Percentiles rank a stretch among this genome's conserved stretches.
These are phyloP conservation scores for Paulownia fortunei DNA, from an alignment of 257 asterid species.

Conservation along the genomic window DNA sequence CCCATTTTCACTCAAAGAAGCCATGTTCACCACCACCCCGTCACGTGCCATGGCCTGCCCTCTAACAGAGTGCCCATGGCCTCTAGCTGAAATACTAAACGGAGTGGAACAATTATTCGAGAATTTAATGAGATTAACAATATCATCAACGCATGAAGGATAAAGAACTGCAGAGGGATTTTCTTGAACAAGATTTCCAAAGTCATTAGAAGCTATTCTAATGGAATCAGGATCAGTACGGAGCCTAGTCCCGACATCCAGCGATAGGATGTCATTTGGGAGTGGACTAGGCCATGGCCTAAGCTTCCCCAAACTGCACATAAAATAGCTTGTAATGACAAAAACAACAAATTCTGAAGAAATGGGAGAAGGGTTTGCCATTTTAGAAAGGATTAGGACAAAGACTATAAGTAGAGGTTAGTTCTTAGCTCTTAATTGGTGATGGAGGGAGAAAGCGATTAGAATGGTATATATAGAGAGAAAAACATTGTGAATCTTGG, in stretches of 20 bases:
- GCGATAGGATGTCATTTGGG: constrained; percentile 33
- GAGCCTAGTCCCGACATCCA: constrained; percentile 34
- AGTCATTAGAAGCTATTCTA: constrained; percentile 53
- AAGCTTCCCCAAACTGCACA: constrained; percentile 17
- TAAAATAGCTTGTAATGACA: constrained; percentile 32
- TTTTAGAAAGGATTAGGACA: constrained; percentile 9
- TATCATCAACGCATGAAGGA: constrained; percentile 59
- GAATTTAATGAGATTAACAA: constrained; percentile 44
- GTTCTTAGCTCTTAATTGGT: background rate
- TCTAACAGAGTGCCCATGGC: constrained; percentile 73
- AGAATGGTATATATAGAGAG: constrained; percentile 28
- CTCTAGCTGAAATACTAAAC: constrained; percentile 63
- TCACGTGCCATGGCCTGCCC: constrained; percentile 73
- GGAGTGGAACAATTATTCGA: constrained; percentile 54
- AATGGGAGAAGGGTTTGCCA: constrained; percentile 39
- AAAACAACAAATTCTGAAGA: constrained; percentile 22
- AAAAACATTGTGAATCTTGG: background rate
- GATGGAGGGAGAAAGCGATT: background rate
- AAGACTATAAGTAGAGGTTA: too few relatives aligned
- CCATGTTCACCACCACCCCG: constrained; percentile 80
- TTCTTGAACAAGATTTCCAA: constrained; percentile 60
- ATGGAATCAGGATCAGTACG: constrained; percentile 41
- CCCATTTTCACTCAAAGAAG: constrained; percentile 25
- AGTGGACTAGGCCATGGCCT: constrained; percentile 11
- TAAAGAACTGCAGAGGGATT: constrained; percentile 59